Percentiles rank a stretch among this genome's conserved stretches.
These are phyloP conservation scores for Xerocomus nothofagi DNA, from an alignment of 1,284 basidiomycete genomes.

Conservation along the genomic window DNA sequence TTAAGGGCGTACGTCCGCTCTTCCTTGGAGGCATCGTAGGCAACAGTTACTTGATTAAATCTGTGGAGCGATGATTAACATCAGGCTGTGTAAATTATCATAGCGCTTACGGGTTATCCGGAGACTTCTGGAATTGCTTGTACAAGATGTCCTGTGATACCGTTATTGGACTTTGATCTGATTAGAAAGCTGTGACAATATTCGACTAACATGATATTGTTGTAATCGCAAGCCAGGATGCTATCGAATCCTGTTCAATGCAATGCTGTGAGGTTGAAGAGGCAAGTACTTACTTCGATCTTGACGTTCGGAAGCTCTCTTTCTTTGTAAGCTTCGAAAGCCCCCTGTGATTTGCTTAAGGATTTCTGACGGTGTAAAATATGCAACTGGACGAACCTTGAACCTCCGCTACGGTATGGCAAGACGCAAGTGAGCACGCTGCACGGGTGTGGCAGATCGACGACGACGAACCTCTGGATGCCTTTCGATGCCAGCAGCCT, in stretches of 20 bases:
- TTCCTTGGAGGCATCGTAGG: constrained; percentile 83
- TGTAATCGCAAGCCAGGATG: constrained; percentile 82
- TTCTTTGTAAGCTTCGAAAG: constrained; percentile 92
- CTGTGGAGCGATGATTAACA: constrained; percentile 39
- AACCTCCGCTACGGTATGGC: constrained; percentile 70
- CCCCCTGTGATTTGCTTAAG: constrained; percentile 50
- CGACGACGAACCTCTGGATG: constrained; percentile 84
- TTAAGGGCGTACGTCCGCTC: constrained; percentile 75
- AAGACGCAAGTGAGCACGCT: constrained; percentile 7
- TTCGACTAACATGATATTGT: constrained; percentile 69
- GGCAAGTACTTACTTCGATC: constrained; percentile 57
- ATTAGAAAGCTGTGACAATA: constrained; percentile 11
- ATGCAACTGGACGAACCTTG: constrained; percentile 51
- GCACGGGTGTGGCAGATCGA: constrained; percentile 1
- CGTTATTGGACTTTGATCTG: constrained; percentile 8
- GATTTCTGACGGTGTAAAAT: neutral
- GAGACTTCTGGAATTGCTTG: constrained; percentile 88
- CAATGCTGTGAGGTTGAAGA: neutral
- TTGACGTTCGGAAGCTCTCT: constrained; percentile 79
- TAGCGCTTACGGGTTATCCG: constrained; percentile 77
- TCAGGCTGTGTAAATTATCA: constrained; percentile 7
- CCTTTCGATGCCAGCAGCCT: constrained; percentile 84
- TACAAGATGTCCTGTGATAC: constrained; percentile 60
- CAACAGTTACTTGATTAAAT: constrained; percentile 77
- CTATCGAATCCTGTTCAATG: constrained; percentile 37